phyloP scores from a whole-genome alignment of 257 asterid genomes.

The Lycium ferocissimum region DNA sequence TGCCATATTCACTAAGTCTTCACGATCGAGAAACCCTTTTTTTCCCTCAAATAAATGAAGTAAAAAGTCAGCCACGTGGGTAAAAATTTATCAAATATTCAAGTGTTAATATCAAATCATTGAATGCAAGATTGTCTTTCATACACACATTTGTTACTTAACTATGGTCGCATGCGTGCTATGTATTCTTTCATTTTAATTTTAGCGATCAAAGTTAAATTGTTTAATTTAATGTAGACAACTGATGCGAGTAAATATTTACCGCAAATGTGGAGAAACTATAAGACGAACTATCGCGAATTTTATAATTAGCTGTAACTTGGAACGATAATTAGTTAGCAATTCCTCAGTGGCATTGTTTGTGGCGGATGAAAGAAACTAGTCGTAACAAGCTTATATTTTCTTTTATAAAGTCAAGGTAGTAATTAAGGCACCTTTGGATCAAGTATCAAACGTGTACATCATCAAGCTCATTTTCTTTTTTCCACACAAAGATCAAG shows the following conservation, averaged over 20 bases:
- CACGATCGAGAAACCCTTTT: not conserved
- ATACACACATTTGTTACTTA: not conserved
- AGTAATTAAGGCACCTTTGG: not conserved
- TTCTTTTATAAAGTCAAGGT: not conserved
- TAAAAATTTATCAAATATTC: not conserved
- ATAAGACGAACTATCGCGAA: not conserved
- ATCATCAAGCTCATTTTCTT: not conserved
- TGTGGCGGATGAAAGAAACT: constrained; percentile 3
- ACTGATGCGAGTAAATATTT: not conserved
- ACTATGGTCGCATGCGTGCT: no score
- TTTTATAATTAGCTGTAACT: not conserved
- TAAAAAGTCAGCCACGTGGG: not conserved
- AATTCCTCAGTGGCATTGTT: not conserved
- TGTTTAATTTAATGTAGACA: not conserved
- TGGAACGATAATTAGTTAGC: not conserved
- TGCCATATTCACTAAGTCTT: not conserved
- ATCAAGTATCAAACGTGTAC: not conserved
- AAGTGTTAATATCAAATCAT: not conserved
- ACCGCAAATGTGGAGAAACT: not conserved
- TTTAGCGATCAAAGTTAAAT: not conserved
- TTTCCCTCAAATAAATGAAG: not conserved
- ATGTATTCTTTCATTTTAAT: not conserved
- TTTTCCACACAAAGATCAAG: not conserved
- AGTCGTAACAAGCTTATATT: not conserved
- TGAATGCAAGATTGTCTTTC: not conserved